A percentile compares a stretch with the other conserved stretches of the same genome.
Evolutionary conservation across 2,329 filamentous ascomycete genomes (phyloP).

Genomic region (Zasmidium citrigriseum): DNA sequence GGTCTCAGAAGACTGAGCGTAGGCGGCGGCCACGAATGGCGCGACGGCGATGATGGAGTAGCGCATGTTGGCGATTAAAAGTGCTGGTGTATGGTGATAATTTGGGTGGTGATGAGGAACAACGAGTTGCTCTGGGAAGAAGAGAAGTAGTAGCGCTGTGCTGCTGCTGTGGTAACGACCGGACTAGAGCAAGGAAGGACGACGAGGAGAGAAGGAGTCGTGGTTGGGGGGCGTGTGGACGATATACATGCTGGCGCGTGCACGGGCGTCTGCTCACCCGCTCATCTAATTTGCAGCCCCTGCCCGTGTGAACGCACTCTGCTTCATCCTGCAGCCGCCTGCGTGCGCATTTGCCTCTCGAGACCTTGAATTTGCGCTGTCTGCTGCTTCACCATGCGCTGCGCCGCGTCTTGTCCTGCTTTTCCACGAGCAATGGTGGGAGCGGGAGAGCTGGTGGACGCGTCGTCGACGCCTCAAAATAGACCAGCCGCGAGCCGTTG

Average conservation of each 20-base stretch:
- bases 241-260: not conserved
- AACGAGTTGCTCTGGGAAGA: not conserved
- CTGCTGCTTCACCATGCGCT: too few species aligned
- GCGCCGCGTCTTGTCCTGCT: not conserved
- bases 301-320: too few species aligned
- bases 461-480: not conserved
- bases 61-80: slow-evolving; percentile 35
- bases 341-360: too few species aligned
- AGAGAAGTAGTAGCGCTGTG: not conserved
- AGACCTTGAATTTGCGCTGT: too few species aligned
- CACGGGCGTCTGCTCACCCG: not conserved
- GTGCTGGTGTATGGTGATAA: not conserved
- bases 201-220: not conserved
- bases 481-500: not conserved
- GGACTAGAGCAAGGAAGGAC: not conserved
- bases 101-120: not conserved
- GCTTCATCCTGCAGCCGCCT: too few species aligned
- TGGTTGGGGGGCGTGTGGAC: not conserved
- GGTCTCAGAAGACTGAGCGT: slow-evolving; percentile 36
- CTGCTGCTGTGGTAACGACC: not conserved
- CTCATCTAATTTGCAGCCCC: not conserved
- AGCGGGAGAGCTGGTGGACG: too few species aligned
- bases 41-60: slow-evolving; percentile 44
- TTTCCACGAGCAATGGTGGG: too few species aligned
- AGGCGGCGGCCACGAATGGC: slow-evolving; percentile 46